Evolutionary conservation across 305 asterid genomes (phyloP), one percentile per base, ranked within the genome.

Genomic region (Solanum hybrid): DNA sequence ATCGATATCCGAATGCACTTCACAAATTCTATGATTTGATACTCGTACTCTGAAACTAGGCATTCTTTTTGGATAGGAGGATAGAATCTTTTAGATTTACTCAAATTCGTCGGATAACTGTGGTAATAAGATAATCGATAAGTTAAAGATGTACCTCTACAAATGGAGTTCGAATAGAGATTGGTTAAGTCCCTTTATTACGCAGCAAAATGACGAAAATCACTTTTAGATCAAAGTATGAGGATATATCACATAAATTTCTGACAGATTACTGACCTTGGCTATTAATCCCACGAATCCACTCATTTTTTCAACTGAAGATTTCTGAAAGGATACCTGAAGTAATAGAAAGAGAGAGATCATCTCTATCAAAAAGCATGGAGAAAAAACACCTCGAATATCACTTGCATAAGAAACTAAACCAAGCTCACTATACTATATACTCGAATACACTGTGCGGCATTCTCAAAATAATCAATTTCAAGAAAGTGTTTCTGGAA

Each of bases 301-400:
- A 77, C 92, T 90, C 87, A 81, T 79, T 27, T 90, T 81, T 82
- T 93, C 92, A 75, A 93, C 82, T 79, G 98, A 90, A 35, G 95
- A 91, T 56, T 91, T 93, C 85, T 82, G 93, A 90, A 95, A 93
- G 34, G 98, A 93, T 26, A 95, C 34, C 99, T 95, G 97, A 79
- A 93, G 86, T 91, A 89, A 89, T 12, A 82, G 82, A 69, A 85
- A 85, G n/a, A 85, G 75, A 84, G 31, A 51, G 66, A 60, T 60
- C 88, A 85, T 22, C 77, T 81, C 36, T 51, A 81, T 84, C n/a
- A 56, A 85, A 56, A 85, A 85, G 45, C n/a, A 22, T 32, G 42
- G 77, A 60, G 45, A 60, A 5, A 60, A 34, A 56, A 11, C 11
- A 85, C 76, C 77, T 60, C 3, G 24, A 88, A 78, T 4, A 34